Evolutionary conservation across 2,329 filamentous ascomycete genomes (phyloP).

Genomic region (Cercospora zeae-maydis): DNA sequence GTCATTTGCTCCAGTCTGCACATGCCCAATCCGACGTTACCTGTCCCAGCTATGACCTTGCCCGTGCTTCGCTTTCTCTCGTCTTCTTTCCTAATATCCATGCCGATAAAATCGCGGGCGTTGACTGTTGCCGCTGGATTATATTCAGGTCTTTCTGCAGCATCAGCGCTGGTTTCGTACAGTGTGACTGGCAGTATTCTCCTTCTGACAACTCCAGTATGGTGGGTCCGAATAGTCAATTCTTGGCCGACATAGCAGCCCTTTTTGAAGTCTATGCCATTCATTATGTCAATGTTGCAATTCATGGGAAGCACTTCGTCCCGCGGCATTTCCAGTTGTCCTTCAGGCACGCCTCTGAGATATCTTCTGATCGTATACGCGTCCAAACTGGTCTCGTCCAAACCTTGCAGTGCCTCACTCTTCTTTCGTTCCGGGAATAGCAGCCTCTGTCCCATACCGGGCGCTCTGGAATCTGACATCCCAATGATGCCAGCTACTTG

Average conservation of each 20-base stretch:
- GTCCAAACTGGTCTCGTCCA: slow-evolving; percentile 39
- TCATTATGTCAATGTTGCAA: slow-evolving; percentile 81
- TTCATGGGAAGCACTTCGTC: slow-evolving; percentile 79
- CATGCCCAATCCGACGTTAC: slow-evolving; percentile 81
- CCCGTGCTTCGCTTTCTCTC: slow-evolving; percentile 67
- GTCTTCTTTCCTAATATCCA: slow-evolving; percentile 52
- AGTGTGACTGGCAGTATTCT: slow-evolving; percentile 77
- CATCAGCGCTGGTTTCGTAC: slow-evolving; percentile 52
- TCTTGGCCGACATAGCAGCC: slow-evolving; percentile 98
- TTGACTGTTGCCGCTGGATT: slow-evolving; percentile 29
- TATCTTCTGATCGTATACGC: slow-evolving; percentile 75
- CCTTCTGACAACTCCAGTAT: slow-evolving; percentile 90
- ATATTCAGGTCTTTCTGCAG: slow-evolving; percentile 49
- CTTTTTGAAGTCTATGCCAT: slow-evolving; percentile 87
- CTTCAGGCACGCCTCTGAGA: slow-evolving; percentile 77
- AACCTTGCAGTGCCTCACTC: slow-evolving; percentile 33
- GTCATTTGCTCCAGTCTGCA: slow-evolving; percentile 92
- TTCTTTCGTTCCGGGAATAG: slow-evolving; percentile 33
- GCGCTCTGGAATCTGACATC: slow-evolving; percentile 40
- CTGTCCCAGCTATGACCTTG: slow-evolving; percentile 73
- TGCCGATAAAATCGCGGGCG: slow-evolving; percentile 16
- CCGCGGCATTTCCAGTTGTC: slow-evolving; percentile 69
- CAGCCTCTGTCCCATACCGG: slow-evolving; percentile 37
- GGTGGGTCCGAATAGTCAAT: slow-evolving; percentile 89
- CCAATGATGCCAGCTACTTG: slow-evolving; percentile 35